A percentile compares a stretch with the other conserved stretches of the same genome.
phyloP scores from a whole-genome alignment of 2,329 filamentous ascomycete genomes.

The Ceratocystis cubensis region DNA sequence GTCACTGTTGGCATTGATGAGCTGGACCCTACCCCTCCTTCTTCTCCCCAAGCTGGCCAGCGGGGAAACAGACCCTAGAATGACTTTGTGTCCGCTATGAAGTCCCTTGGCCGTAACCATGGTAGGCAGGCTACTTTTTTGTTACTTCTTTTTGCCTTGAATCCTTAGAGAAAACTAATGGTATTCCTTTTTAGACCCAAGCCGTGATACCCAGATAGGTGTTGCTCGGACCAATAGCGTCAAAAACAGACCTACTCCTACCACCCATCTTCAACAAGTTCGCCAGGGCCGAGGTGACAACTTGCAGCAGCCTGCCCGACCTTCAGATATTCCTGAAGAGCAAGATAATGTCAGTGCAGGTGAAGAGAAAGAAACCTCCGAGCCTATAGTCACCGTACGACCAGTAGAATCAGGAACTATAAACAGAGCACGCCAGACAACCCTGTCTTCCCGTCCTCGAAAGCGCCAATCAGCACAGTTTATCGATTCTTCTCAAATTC shows the following conservation, averaged over 20 bases:
- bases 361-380: background rate
- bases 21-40: background rate
- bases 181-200: background rate
- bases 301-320: background rate
- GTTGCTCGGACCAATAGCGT: constrained; percentile 1
- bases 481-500: background rate
- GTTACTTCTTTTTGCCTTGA: background rate
- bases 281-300: background rate
- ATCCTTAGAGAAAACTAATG: background rate
- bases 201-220: constrained; percentile 9
- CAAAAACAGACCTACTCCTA: background rate
- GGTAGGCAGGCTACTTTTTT: background rate
- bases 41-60: constrained; percentile 1
- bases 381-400: background rate
- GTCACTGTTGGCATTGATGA: background rate
- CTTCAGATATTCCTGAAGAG: background rate
- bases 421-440: background rate
- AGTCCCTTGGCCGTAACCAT: constrained; percentile 19
- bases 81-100: constrained; percentile 21
- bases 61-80: constrained; percentile 19
- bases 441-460: background rate
- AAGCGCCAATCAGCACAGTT: background rate
- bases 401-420: constrained; percentile 6
- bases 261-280: constrained; percentile 1
- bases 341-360: background rate